phyloP scores from a whole-genome alignment of 1,284 basidiomycete species.

The Ustilago sp. region DNA sequence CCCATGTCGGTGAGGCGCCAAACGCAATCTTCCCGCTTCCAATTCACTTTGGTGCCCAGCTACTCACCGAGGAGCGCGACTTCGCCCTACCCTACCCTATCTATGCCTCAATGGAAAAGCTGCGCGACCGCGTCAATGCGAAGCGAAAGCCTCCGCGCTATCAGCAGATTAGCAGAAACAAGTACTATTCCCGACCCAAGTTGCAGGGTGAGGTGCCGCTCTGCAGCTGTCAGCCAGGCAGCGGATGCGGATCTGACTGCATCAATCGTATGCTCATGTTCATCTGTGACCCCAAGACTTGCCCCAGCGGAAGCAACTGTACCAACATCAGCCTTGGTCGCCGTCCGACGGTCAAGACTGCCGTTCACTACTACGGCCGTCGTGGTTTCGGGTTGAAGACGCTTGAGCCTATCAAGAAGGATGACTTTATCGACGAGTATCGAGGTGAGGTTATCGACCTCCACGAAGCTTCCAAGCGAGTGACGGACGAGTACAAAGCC shows the following conservation, averaged over 20 bases:
- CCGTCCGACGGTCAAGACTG: slow-evolving; percentile 47
- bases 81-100: slow-evolving; percentile 51
- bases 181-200: slow-evolving; percentile 54
- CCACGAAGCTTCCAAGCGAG: slow-evolving; percentile 54
- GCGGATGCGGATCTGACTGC: slow-evolving; percentile 57
- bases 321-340: slow-evolving; percentile 63
- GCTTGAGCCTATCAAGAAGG: slow-evolving; percentile 50
- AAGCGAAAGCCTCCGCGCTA: slow-evolving; percentile 59
- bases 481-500: slow-evolving; percentile 54
- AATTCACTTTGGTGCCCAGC: slow-evolving; percentile 48
- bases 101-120: slow-evolving; percentile 32
- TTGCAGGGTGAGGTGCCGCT: slow-evolving; percentile 56
- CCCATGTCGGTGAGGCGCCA: background rate
- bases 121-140: slow-evolving; percentile 50
- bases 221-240: slow-evolving; percentile 57
- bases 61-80: slow-evolving; percentile 52
- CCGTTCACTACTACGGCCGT: slow-evolving; percentile 53
- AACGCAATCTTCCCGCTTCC: slow-evolving; percentile 36
- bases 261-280: slow-evolving; percentile 63
- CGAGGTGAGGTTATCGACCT: slow-evolving; percentile 65
- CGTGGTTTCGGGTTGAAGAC: slow-evolving; percentile 64
- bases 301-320: slow-evolving; percentile 61
- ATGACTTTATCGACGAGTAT: slow-evolving; percentile 63
- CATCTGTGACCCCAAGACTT: slow-evolving; percentile 60
- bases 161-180: slow-evolving; percentile 56